phyloP scores from a whole-genome alignment of 2,329 filamentous ascomycete species.

The Hypoxylon sp. region DNA sequence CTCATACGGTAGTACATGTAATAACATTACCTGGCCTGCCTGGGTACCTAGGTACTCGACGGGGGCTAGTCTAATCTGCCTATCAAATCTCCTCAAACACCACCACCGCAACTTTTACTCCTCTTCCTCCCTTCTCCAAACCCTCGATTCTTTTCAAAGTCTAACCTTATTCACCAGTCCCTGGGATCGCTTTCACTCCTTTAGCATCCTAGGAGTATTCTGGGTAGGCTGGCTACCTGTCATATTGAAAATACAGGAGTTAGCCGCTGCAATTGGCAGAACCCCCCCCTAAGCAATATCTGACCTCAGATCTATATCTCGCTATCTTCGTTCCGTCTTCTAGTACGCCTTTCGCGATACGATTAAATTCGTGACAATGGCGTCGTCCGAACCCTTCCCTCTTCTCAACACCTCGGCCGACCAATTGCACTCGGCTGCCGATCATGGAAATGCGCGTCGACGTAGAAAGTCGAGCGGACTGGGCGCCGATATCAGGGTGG shows the following conservation, averaged over 20 bases:
- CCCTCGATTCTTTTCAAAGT: slow-evolving; percentile 15
- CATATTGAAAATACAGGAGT: slow-evolving; percentile 15
- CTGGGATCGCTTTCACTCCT: slow-evolving; percentile 47
- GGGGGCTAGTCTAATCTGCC: slow-evolving; percentile 27
- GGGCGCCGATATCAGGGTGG: slow-evolving; percentile 67
- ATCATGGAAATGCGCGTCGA: slow-evolving; percentile 60
- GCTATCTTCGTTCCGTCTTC: slow-evolving; percentile 5
- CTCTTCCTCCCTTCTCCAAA: slow-evolving; percentile 22
- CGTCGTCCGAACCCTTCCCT: slow-evolving; percentile 69
- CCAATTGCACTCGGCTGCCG: slow-evolving; percentile 61
- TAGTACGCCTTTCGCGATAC: slow-evolving; percentile 5
- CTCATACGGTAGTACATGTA: slow-evolving; percentile 1
- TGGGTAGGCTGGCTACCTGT: slow-evolving; percentile 27
- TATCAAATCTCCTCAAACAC: slow-evolving; percentile 30
- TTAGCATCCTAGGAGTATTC: slow-evolving; percentile 40
- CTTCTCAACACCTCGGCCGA: slow-evolving; percentile 67
- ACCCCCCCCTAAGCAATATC: slow-evolving; percentile 14
- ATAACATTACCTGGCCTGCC: not conserved
- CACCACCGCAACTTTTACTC: slow-evolving; percentile 26
- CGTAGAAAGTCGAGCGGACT: slow-evolving; percentile 71
- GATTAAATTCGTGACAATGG: slow-evolving; percentile 56
- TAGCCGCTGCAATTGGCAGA: slow-evolving; percentile 19
- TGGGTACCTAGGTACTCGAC: slow-evolving; percentile 18
- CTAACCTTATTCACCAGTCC: slow-evolving; percentile 22
- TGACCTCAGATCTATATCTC: slow-evolving; percentile 25